Evolutionary conservation across 441 rosid species (phyloP).

Genomic region (Isatis lusitanica): DNA sequence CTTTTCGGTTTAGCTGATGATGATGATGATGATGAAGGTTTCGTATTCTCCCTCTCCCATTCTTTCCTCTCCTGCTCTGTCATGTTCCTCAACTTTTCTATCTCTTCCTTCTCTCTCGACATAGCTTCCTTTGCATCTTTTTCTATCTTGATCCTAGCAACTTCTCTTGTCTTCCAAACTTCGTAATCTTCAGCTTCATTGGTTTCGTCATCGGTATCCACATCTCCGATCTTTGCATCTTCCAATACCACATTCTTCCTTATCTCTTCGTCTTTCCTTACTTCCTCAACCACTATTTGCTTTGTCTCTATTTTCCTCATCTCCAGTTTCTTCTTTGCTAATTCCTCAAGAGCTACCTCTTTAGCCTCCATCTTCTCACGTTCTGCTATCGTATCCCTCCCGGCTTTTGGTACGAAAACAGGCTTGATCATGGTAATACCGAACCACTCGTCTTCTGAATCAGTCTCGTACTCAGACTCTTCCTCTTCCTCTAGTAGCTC

Average conservation of each 20-base stretch:
- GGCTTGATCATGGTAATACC: conserved; percentile 85
- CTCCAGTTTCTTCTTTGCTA: conserved; percentile 65
- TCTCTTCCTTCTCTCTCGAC: conserved; percentile 81
- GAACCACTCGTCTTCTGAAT: conserved; percentile 68
- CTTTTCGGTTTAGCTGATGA: conserved; percentile 51
- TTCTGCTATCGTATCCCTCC: conserved; percentile 85
- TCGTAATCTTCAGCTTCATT: conserved; percentile 92
- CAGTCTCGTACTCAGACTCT: conserved; percentile 89
- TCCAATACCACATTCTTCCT: conserved; percentile 70
- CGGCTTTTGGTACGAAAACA: conserved; percentile 73
- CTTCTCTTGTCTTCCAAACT: conserved; percentile 89
- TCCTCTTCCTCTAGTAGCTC: conserved; percentile 64
- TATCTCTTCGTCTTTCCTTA: conserved; percentile 68
- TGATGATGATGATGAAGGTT: conserved; percentile 39
- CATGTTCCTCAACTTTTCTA: conserved; percentile 89
- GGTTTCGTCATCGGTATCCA: conserved; percentile 86
- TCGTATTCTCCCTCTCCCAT: conserved; percentile 90
- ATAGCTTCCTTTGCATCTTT: conserved; percentile 75
- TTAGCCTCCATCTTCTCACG: conserved; percentile 79
- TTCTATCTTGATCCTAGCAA: conserved; percentile 79
- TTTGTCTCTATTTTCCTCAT: conserved; percentile 72
- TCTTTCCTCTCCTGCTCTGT: conserved; percentile 95
- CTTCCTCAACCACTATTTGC: conserved; percentile 80
- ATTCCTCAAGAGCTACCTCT: conserved; percentile 71
- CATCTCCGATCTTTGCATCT: conserved; percentile 74